Base-by-base conservation (phyloP, 495 filamentous ascomycete species). In the Beverwykella pulmonaria region DNA sequence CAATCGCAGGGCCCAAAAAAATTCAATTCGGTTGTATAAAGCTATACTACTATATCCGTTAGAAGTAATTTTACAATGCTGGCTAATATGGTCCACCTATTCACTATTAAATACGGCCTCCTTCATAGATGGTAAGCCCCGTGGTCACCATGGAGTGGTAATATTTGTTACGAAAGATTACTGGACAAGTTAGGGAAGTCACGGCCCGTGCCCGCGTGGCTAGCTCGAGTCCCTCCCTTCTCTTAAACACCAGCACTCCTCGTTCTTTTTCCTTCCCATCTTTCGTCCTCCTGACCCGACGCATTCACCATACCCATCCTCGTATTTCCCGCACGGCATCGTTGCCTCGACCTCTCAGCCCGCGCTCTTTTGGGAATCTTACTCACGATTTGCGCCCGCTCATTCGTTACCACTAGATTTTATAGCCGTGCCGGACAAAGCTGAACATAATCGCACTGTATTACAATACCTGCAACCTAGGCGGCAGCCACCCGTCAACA, bases 281-380 rank as follows among this genome's bases (percentile, higher is more conserved):
- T 65, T 48, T 55, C 48, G 47, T 34, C 58, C 63, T 48, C 19
- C 54, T 9, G 3, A 3, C 19, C 32, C 30, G 30, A 56, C 30
- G 30, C 57, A 47, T 32, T 60, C 65, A 52, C 55, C 56, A 63
- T 64, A 46, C 20, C 34, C 36, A 47, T 48, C 59, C 53, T 53
- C 46, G 36, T 32, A 53, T 55, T 44, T 68, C 65, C 75, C 60
- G 73, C 70, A 74, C 67, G 60, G 75, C 75, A 75, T 80, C 76
- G 76, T 77, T 63, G 4, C 20, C 57, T 49, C 36, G 61, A 32
- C 68, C 66, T 71, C 64, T 56, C 36, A 9, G 17, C 39, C 29
- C 63, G 65, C 56, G 44, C 58, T 7, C 36, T 27, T 3, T 25
- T 32, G 22, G 56, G 59, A 14, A 6, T 41, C 9, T 29, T 39